Percentiles rank a stretch among this genome's conserved stretches.
Evolutionary conservation across 225 moss, liverwort and hornwort species (phyloP).

Genomic region (Physcomitrium patens): DNA sequence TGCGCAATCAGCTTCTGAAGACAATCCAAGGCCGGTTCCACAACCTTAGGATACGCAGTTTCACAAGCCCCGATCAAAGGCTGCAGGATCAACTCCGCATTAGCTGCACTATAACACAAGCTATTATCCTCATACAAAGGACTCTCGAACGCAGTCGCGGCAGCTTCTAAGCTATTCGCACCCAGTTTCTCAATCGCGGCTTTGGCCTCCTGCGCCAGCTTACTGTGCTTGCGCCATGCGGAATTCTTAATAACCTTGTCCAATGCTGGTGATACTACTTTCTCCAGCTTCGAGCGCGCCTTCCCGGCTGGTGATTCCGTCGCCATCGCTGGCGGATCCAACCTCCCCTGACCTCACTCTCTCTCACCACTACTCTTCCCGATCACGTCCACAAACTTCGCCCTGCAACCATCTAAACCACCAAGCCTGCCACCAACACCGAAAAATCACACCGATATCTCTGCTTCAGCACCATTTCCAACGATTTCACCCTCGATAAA

Average conservation of each 20-base stretch:
- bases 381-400: constrained; percentile 1
- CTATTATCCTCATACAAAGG: constrained; percentile 59
- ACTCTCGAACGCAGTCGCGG: constrained; percentile 43
- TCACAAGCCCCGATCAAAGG: constrained; percentile 75
- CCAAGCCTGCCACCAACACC: background rate
- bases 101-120: constrained; percentile 48
- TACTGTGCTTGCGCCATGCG: constrained; percentile 73
- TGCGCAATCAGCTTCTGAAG: constrained; percentile 76
- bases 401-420: background rate
- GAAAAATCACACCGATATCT: background rate
- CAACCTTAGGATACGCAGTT: constrained; percentile 68
- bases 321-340: constrained; percentile 15
- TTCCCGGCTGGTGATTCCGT: constrained; percentile 50
- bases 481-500: background rate
- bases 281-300: constrained; percentile 66
- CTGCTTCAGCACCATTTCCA: background rate
- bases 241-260: constrained; percentile 79
- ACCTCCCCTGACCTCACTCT: background rate
- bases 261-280: constrained; percentile 68
- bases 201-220: constrained; percentile 74
- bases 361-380: background rate
- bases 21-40: constrained; percentile 80
- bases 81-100: constrained; percentile 63
- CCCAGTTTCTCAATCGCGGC: constrained; percentile 64
- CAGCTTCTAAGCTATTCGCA: constrained; percentile 29